Base-by-base conservation (phyloP, 116 monocot genomes). In the Dioscorea cayenensis region DNA sequence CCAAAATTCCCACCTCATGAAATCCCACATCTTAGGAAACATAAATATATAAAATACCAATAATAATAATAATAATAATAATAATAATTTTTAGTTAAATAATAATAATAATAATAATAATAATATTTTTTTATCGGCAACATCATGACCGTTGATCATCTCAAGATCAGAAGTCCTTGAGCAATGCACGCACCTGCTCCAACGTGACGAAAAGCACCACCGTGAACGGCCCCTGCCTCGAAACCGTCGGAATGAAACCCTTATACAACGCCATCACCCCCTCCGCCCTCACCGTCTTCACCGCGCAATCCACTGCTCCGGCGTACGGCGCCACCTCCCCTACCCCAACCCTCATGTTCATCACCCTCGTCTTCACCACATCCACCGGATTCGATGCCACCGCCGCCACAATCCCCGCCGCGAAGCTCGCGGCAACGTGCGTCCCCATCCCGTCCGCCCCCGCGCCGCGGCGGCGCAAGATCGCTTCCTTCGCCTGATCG, bases 161-260 rank as follows among this genome's bases (percentile, higher is more conserved):
- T 32, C 22, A 25, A 22, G 49, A 71, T 79, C 81, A 91, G 68
- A 89, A 87, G 36, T 89, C 87, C 73, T 89, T 83, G 73, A 95
- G 77, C 55, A 95, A 70, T 4, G 74, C 83, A 36, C 95, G 73
- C n/a, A 95, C 87, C 80, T 95, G 95, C 85, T 95, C 95, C 36
- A 95, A 87, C 48, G 95, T 95, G 38, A 95, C 89, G 75, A 95
- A 95, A 21, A 95, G 92, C 19, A 95, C 89, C 18, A 95, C 74
- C 11, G 95, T 95, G 76, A 89, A 95, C 3, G 95, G 95, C 17
- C 95, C 95, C 79, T 91, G 95, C 51, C 95, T 74, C 14, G 83
- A 84, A 12, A 86, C 85, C 13, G 95, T 95, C 37, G 95, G 89
- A 35, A 91, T 66, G 76, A 95, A 95, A 8, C 95, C 95, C 74